Base-by-base conservation (phyloP, 257 asterid species). In the Solanum dulcamara region DNA sequence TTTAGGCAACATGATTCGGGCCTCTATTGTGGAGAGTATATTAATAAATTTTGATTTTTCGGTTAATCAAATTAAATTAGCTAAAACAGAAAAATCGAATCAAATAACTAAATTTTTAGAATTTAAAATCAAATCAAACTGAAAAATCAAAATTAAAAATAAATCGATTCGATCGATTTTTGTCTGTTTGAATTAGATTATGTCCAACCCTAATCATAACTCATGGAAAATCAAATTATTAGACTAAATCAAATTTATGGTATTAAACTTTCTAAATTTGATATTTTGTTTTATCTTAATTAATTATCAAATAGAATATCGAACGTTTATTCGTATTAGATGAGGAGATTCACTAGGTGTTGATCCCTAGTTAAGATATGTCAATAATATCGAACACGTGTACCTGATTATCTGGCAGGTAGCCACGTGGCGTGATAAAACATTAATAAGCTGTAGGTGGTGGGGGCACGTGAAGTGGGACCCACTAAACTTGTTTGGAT, bases 381-480 rank as follows among this genome's bases (percentile, higher is more conserved):
- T 87, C 87, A 84, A 81, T 85, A 84, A 60, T 20, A 28, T 15
- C 42, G 20, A 62, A 81, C 87, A 90, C 92, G 91, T 87, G 92
- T 84, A 37, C 48, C 8, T 15, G 18, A 18, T 10, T 4, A 28
- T 32, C 14, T 83, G 26, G 26, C 50, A 10, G 24, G 1, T 3
- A 2, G 81, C 86, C 94, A 89, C 90, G 91, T 90, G 90, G 90
- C 79, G 4, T 0, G 2, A 2, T 20, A 8, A n/a, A 5, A 40
- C 79, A 28, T 42, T 14, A 37, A 13, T 64, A 55, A 55, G 24
- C 33, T 6, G 57, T 22, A 14, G 82, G 18, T 82, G 85, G 35
- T 88, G 90, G 44, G 80, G 85, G 89, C 92, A 92, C 90, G 93
- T 90, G 93, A 90, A 88, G 86, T 84, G 90, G 94, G 90, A 5